These are phyloP conservation scores for Phyllosticta capitalensis DNA, from an alignment of 2,329 filamentous ascomycete genomes.

Conservation along the genomic window DNA sequence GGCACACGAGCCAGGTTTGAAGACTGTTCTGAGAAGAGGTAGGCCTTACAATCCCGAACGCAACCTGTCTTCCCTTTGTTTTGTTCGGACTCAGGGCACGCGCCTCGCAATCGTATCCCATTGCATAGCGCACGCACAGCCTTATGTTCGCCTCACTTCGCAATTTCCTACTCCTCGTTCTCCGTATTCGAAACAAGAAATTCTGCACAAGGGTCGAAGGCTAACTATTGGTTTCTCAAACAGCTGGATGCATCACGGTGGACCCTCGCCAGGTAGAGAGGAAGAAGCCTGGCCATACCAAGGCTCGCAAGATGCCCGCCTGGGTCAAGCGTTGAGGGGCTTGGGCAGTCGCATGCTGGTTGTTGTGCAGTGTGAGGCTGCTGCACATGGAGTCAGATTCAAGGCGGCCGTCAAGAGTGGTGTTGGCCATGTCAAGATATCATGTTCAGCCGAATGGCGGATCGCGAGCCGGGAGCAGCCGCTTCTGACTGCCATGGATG, in stretches of 20 bases:
- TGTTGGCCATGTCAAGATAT: neutral
- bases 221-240: slow-evolving; percentile 33
- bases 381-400: neutral
- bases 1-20: slow-evolving; percentile 86
- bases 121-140: neutral
- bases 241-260: slow-evolving; percentile 86
- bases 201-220: slow-evolving; percentile 13
- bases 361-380: slow-evolving; percentile 5
- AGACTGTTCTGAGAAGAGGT: slow-evolving; percentile 82
- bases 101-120: neutral
- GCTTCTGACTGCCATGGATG: neutral
- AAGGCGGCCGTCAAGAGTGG: too few relatives aligned
- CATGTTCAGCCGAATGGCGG: neutral
- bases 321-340: slow-evolving; percentile 74
- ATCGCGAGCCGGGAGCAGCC: neutral
- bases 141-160: slow-evolving; percentile 1
- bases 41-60: slow-evolving; percentile 33
- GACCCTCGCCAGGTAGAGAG: slow-evolving; percentile 90
- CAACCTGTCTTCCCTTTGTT: neutral
- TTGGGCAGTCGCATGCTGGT: slow-evolving; percentile 1
- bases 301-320: slow-evolving; percentile 94
- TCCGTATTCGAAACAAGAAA: neutral
- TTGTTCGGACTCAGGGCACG: neutral
- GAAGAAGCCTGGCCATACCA: slow-evolving; percentile 93
- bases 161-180: slow-evolving; percentile 1